Evolutionary conservation across 371 early-diverging fungal genomes (phyloP).

Genomic region (Mucor ambiguus): DNA sequence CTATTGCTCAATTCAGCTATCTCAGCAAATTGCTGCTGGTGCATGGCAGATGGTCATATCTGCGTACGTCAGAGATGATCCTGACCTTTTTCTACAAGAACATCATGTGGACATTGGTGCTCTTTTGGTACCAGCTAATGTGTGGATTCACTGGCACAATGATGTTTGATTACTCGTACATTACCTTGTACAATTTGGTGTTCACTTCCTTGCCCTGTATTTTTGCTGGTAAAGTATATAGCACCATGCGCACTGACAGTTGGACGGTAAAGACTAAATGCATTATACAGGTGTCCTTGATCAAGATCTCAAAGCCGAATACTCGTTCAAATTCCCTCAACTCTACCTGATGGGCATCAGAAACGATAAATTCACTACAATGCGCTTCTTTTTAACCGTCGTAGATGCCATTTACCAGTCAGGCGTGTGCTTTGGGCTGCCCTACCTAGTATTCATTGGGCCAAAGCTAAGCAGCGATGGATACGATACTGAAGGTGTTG

Average conservation of each 20-base stretch:
- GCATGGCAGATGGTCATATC: slow-evolving; percentile 88
- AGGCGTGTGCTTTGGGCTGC: slow-evolving; percentile 77
- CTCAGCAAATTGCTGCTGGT: slow-evolving; percentile 74
- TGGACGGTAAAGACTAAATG: neutral
- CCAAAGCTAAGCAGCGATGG: slow-evolving; percentile 59
- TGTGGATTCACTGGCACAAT: slow-evolving; percentile 59
- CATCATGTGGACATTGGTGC: slow-evolving; percentile 74
- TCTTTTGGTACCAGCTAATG: slow-evolving; percentile 84
- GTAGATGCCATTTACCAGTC: slow-evolving; percentile 92
- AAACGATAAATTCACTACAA: slow-evolving; percentile 79
- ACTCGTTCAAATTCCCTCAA: slow-evolving; percentile 81
- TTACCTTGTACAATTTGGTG: slow-evolving; percentile 76
- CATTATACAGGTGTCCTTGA: slow-evolving; percentile 79
- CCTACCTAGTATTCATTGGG: slow-evolving; percentile 56
- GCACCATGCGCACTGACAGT: no score
- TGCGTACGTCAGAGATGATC: slow-evolving; percentile 77
- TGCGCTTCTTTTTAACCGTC: slow-evolving; percentile 84
- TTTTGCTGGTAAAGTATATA: slow-evolving; percentile 50
- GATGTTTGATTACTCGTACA: slow-evolving; percentile 85
- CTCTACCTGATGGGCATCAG: slow-evolving; percentile 87
- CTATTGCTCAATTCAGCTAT: slow-evolving; percentile 83
- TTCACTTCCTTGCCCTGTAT: slow-evolving; percentile 77
- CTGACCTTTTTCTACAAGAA: slow-evolving; percentile 84
- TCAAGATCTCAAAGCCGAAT: slow-evolving; percentile 83
- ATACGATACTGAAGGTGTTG: slow-evolving; percentile 63